A percentile compares a stretch with the other conserved stretches of the same genome.
Conservation (phyloP, 192 early-diverging fungal species). For the Mortierella alpina region DNA sequence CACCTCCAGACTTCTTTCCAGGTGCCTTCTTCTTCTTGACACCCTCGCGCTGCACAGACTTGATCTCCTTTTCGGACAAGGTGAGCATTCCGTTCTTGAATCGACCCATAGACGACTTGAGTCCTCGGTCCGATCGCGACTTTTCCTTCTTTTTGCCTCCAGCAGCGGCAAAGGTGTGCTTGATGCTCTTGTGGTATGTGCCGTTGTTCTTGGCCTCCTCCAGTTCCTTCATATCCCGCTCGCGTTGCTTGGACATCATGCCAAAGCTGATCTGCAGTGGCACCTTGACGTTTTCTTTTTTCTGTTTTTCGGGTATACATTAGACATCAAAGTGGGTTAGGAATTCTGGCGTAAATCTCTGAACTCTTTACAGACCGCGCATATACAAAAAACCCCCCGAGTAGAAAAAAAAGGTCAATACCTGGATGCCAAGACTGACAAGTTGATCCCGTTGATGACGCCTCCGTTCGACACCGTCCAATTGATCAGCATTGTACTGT, state of each 20-base stretch:
- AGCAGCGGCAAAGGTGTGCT: constrained; percentile 48
- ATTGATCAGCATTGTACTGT: constrained; percentile 43
- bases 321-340: background rate
- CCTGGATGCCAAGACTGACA: constrained; percentile 45
- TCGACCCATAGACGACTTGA: constrained; percentile 52
- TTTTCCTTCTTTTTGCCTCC: constrained; percentile 52
- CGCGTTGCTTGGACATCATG: constrained; percentile 51
- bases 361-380: background rate
- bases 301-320: constrained; percentile 35
- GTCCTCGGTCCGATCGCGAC: constrained; percentile 36
- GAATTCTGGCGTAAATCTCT: background rate
- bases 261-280: constrained; percentile 39
- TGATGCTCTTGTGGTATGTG: constrained; percentile 50
- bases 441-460: constrained; percentile 45
- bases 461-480: constrained; percentile 44
- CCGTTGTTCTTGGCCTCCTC: constrained; percentile 56
- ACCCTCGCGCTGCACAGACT: constrained; percentile 44
- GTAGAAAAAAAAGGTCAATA: constrained; percentile 1
- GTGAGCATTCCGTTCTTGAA: constrained; percentile 48
- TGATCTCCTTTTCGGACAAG: constrained; percentile 37
- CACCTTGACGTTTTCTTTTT: constrained; percentile 38
- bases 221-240: constrained; percentile 45
- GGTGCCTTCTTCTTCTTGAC: constrained; percentile 36
- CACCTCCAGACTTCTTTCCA: constrained; percentile 36
- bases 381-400: background rate